Evolutionary conservation across 106 monocot species (phyloP).

Genomic region (Posidonia australis): DNA sequence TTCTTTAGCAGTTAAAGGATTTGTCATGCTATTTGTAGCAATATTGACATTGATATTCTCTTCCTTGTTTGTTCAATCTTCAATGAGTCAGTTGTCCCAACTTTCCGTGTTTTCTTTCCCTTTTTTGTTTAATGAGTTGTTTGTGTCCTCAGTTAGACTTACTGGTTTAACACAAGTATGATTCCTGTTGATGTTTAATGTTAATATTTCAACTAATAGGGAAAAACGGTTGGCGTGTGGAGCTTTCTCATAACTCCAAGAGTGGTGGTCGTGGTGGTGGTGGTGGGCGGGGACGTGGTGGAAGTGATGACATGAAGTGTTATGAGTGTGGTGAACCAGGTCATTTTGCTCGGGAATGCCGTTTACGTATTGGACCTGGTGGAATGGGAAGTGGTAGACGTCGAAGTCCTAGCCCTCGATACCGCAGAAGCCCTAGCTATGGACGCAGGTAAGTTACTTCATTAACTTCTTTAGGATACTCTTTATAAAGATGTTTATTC

Average conservation of each 20-base stretch:
- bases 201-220: slow-evolving; percentile 3
- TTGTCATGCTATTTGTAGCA: too few species aligned
- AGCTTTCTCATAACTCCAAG: slow-evolving; percentile 19
- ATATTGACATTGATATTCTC: too few species aligned
- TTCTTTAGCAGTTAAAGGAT: too few species aligned
- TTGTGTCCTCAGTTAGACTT: too few species aligned
- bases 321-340: slow-evolving; percentile 93
- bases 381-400: slow-evolving; percentile 73
- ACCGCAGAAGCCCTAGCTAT: slow-evolving; percentile 83
- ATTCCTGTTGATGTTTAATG: too few species aligned
- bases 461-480: too few species aligned
- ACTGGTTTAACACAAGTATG: too few species aligned
- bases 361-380: slow-evolving; percentile 60
- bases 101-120: too few species aligned
- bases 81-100: too few species aligned
- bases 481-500: not conserved
- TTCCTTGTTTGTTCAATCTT: too few species aligned
- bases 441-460: slow-evolving; percentile 35
- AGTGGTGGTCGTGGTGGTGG: slow-evolving; percentile 15
- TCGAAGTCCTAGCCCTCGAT: slow-evolving; percentile 65
- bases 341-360: slow-evolving; percentile 95
- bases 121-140: too few species aligned
- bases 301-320: slow-evolving; percentile 43
- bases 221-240: slow-evolving; percentile 34
- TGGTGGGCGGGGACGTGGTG: slow-evolving; percentile 16